These are phyloP conservation scores for Euphorbia celastroides DNA, from an alignment of 441 rosid genomes.

Conservation along the genomic window DNA sequence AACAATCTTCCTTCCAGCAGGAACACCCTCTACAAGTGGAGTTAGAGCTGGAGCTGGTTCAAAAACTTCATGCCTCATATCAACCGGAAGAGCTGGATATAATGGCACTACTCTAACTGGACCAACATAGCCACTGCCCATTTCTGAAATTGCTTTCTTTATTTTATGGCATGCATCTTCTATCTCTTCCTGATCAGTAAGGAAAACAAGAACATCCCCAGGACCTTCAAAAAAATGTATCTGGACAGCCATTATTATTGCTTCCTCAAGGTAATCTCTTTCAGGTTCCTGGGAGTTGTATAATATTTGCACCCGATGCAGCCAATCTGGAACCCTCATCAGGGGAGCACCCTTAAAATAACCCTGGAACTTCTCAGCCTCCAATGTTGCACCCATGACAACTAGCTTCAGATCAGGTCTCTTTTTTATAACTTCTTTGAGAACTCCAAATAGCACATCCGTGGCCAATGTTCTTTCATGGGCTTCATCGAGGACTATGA, in stretches of 20 bases:
- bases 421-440: conserved; percentile 82
- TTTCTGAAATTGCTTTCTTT: conserved; percentile 57
- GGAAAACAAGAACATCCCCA: conserved; percentile 94
- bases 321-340: conserved; percentile 98
- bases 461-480: conserved; percentile 97
- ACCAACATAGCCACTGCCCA: conserved; percentile 73
- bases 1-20: conserved; percentile 90
- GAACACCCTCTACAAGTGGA: conserved; percentile 69
- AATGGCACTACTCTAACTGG: conserved; percentile 83
- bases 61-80: conserved; percentile 90
- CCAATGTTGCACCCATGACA: conserved; percentile 99
- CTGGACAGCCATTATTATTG: conserved; percentile 86
- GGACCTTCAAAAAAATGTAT: conserved; percentile 69
- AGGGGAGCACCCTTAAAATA: conserved; percentile 86
- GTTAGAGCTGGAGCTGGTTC: conserved; percentile 97
- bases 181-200: conserved; percentile 97
- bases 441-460: conserved; percentile 86
- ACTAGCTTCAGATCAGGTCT: conserved; percentile 87
- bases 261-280: conserved; percentile 94
- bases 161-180: conserved; percentile 97
- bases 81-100: conserved; percentile 94
- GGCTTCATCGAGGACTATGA: conserved; percentile 95
- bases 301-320: conserved; percentile 91
- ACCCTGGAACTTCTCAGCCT: conserved; percentile 96
- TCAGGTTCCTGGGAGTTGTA: conserved; percentile 97